Percentiles rank a stretch among this genome's conserved stretches.
These are phyloP conservation scores for Naganishia liquefaciens DNA, from an alignment of 1,284 basidiomycete genomes.

Conservation along the genomic window DNA sequence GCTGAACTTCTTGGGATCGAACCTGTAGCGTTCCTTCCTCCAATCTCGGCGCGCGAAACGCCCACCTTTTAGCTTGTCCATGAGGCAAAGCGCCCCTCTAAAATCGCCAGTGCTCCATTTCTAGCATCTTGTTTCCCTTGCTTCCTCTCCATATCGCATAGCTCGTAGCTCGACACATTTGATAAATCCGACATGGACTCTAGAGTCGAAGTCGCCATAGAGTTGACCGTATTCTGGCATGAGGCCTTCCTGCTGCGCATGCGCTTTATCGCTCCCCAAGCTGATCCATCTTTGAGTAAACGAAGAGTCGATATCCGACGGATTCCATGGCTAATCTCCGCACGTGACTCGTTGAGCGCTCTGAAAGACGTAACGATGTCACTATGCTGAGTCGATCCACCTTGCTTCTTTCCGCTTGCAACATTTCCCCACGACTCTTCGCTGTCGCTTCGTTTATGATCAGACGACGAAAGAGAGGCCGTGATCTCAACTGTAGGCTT, in stretches of 20 bases:
- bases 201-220: neutral
- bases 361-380: too few species aligned
- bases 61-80: too few species aligned
- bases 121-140: neutral
- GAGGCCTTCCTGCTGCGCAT: neutral
- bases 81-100: neutral
- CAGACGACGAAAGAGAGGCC: neutral
- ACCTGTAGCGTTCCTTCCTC: too few species aligned
- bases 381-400: too few species aligned
- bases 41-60: too few species aligned
- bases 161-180: neutral
- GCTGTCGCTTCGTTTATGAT: neutral
- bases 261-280: conserved; percentile 10
- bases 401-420: neutral
- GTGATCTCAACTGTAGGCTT: too few species aligned
- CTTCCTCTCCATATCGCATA: neutral
- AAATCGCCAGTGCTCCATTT: conserved; percentile 4
- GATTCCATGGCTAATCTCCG: neutral
- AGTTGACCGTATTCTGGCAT: neutral
- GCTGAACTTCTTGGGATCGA: conserved; percentile 17
- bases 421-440: conserved; percentile 20
- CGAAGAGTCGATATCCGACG: neutral
- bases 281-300: conserved; percentile 2
- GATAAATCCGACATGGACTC: neutral
- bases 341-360: neutral